Conservation (phyloP, 345 rosid genomes). For the Toxicodendron radicans region DNA sequence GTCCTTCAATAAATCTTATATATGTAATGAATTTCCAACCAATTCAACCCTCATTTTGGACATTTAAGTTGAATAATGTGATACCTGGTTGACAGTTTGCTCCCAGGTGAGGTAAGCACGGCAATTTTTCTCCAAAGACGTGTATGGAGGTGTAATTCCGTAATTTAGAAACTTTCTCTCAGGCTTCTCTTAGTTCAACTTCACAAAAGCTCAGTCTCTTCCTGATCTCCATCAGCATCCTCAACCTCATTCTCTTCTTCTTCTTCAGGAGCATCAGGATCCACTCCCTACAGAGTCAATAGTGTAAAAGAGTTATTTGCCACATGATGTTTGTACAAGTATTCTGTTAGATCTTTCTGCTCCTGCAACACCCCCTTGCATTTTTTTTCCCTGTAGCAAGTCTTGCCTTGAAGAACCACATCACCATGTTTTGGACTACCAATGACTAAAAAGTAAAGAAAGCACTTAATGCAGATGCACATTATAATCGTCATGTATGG, state of each 20-base stretch:
- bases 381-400: background rate
- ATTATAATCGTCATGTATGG: no score
- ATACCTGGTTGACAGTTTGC: background rate
- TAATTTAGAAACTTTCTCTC: background rate
- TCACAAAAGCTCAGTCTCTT: conserved; percentile 85
- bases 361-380: background rate
- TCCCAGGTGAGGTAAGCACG: background rate
- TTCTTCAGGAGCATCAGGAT: conserved; percentile 97
- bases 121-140: background rate
- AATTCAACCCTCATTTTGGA: background rate
- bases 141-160: background rate
- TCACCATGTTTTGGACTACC: background rate
- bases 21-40: background rate
- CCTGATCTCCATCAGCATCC: conserved; percentile 93
- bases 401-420: background rate
- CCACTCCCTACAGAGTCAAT: conserved; percentile 68
- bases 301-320: conserved; percentile 5
- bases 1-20: background rate
- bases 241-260: conserved; percentile 95
- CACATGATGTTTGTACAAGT: background rate
- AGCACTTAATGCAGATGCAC: background rate
- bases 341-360: background rate
- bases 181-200: conserved; percentile 9
- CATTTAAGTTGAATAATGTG: background rate
- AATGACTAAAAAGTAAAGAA: background rate